These are phyloP conservation scores for Dovyalis caffra DNA, from an alignment of 345 rosid species.

Conservation along the genomic window DNA sequence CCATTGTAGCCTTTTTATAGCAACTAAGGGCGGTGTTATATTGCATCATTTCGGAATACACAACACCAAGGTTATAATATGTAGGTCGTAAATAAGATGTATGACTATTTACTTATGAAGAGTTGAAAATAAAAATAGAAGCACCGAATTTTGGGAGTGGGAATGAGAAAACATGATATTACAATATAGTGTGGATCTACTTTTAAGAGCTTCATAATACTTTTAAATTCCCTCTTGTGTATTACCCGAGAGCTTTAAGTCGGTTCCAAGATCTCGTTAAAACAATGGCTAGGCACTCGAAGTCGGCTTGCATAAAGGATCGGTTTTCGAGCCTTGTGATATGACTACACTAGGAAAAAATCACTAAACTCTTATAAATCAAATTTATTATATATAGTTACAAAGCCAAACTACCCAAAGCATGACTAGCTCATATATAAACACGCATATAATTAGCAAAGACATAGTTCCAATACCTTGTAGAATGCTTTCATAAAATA, in stretches of 20 bases:
- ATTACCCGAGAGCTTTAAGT: constrained; percentile 93
- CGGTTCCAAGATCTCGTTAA: constrained; percentile 94
- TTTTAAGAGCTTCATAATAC: no score
- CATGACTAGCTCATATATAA: no score
- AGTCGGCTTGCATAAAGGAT: constrained; percentile 85
- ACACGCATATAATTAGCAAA: no score
- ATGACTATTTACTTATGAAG: background rate
- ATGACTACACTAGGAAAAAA: constrained; percentile 71
- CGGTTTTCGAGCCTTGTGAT: constrained; percentile 90
- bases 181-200: constrained; percentile 96
- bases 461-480: no score
- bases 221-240: no score
- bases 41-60: constrained; percentile 99
- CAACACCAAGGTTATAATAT: no score
- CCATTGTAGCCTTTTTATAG: constrained; percentile 96
- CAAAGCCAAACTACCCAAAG: no score
- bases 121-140: background rate
- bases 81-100: constrained; percentile 25
- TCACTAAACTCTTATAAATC: no score
- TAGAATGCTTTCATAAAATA: no score
- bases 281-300: constrained; percentile 92
- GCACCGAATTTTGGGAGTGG: background rate
- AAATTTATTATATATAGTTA: no score
- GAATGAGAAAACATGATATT: constrained; percentile 26
- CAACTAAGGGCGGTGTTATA: constrained; percentile 87